A percentile compares a stretch with the other conserved stretches of the same genome.
Evolutionary conservation across 1,284 basidiomycete genomes (phyloP).

Genomic region (Puccinia coronata): DNA sequence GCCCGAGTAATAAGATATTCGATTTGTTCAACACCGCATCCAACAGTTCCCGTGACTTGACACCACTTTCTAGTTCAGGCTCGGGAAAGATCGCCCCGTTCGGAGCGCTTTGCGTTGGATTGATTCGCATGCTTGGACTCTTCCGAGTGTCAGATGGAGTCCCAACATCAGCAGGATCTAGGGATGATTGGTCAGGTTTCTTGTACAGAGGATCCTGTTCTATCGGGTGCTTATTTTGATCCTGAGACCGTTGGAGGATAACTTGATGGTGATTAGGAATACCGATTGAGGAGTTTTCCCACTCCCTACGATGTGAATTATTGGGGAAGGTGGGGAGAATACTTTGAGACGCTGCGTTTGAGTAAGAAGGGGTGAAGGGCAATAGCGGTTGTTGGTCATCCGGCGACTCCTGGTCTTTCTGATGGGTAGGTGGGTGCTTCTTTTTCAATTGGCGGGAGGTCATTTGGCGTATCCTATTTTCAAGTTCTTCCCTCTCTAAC

Average conservation of each 20-base stretch:
- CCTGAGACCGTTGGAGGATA: not conserved
- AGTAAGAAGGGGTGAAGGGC: constrained; percentile 35
- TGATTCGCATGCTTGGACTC: not conserved
- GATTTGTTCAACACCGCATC: constrained; percentile 37
- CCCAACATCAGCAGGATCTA: constrained; percentile 7
- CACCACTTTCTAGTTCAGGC: not conserved
- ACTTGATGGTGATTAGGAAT: constrained; percentile 5
- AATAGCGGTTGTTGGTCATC: constrained; percentile 7
- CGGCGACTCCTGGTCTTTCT: constrained; percentile 1
- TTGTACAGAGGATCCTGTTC: not conserved
- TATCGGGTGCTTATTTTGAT: not conserved
- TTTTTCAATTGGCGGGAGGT: constrained; percentile 9
- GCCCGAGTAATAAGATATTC: constrained; percentile 53
- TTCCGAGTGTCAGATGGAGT: not conserved
- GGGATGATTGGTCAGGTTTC: not conserved
- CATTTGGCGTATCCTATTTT: constrained; percentile 25
- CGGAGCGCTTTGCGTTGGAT: not conserved
- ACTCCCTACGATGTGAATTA: not conserved
- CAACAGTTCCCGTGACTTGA: not conserved
- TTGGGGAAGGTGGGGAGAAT: not conserved
- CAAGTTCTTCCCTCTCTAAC: constrained; percentile 26
- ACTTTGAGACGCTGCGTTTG: not conserved
- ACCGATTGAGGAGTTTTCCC: constrained; percentile 10
- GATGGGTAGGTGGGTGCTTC: not conserved
- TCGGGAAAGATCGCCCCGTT: not conserved